Evolutionary conservation across 352 stramenopile species (phyloP), one percentile per base, ranked within the genome.

Genomic region (Plasmopara muralis): DNA sequence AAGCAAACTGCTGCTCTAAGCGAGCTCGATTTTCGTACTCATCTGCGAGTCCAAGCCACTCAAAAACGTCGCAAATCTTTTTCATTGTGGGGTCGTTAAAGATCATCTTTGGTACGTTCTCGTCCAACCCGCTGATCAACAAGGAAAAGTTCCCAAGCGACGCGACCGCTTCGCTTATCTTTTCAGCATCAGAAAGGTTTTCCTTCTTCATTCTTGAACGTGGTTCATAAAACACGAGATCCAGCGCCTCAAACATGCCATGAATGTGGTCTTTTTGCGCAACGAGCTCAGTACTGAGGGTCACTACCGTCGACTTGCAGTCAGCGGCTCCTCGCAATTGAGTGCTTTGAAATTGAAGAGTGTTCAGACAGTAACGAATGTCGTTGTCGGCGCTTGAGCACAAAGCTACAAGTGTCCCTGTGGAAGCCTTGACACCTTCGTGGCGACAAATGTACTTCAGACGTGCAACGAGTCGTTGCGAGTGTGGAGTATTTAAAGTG

Each of bases 311-410:
- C 5, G 53, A 42, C 7, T 56, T 61, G 34, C 35, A 45, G 39
- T 41, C 56, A 18, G 7, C 40, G 42, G 43, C 41, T 49, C 43
- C 50, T 54, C 54, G 58, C 41, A 54, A 65, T 50, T 82, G 70
- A 0, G 72, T 71, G 45, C 68, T 84, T 46, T 97, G 89, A 64
- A 98, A 98, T 70, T 99, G 96, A 4, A 99, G 73, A 4, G 89
- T 95, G 60, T 98, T 97, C 9, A 99, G 72, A 49, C 91, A 98
- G 45, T 94, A 96, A 47, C 96, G 88, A 16, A 99, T 93, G 64
- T 98, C 95, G 53, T 89, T 92, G 45, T 75, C 84, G 60, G 66
- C 82, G 62, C 53, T 84, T 59, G 51, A 60, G 52, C 62, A 92
- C 52, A 74, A 77, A 66, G 45, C 54, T 43, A 74, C 74, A 16